Evolutionary conservation across 2,329 filamentous ascomycete genomes (phyloP), one percentile per base, ranked within the genome.

Genomic region (Blastomyces emzantsi): DNA sequence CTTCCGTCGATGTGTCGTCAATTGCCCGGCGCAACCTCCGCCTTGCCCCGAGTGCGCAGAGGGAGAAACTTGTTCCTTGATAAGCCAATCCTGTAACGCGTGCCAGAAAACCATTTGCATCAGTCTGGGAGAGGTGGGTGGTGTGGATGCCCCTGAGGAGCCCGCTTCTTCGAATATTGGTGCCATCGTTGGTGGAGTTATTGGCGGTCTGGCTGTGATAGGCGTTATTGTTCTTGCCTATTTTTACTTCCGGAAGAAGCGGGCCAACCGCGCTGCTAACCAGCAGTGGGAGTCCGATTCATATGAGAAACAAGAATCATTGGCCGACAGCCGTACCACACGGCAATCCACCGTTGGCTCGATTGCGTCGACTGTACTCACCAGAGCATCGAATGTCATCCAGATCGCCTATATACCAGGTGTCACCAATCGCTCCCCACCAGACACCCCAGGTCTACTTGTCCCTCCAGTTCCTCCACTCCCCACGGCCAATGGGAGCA

Each of bases 361-460:
- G 15, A 91, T 99, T 73, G 94, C 94, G 19, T 97, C 92, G 11
- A 97, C 93, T 33, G 92, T 97, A 64, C 84, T 97, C 65, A 97
- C 94, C 22, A 87, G 94, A 66, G 94, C 94, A 59, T 97, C 94
- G 72, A 99, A 99, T 80, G 93, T 99, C 74, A 99, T 99, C 71
- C 94, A 97, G 78, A 99, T 99, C 77, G 94, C 94, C 63, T 99
- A 97, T 76, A 97, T 99, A 68, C 94, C 94, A 17, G 94, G 94
- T 65, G 92, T 97, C 71, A 97, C 91, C 65, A 97, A 97, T 78
- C 86, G 93, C 69, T 92, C 92, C 15, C 87, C 88, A 8, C 89
- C 90, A 5, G 87, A 89, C n/a, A 93, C 91, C 0, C 90, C 90
- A 2, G 87, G 86, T 49, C 80, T 91, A 25, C 83, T 93, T 60